These are phyloP conservation scores for Xylaria sp. DNA, from an alignment of 2,329 filamentous ascomycete genomes.

Conservation along the genomic window DNA sequence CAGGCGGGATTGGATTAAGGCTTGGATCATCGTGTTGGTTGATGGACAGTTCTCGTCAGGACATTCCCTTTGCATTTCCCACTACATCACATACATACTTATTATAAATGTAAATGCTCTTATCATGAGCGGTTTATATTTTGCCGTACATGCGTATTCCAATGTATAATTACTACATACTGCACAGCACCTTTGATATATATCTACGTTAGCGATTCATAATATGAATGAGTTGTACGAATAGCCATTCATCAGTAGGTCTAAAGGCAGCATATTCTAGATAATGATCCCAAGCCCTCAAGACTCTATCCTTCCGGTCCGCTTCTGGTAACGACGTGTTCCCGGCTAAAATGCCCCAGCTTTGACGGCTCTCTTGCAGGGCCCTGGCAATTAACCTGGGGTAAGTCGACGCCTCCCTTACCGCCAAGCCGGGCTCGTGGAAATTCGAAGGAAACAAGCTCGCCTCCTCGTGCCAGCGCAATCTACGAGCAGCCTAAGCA, in stretches of 20 bases:
- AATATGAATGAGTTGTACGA: too few species aligned
- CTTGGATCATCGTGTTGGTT: neutral
- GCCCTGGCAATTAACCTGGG: neutral
- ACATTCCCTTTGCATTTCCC: neutral
- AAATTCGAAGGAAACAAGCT: neutral
- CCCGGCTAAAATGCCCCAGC: slow-evolving; percentile 24
- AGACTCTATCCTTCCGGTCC: slow-evolving; percentile 22
- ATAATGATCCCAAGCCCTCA: too few species aligned
- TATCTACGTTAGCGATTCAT: neutral
- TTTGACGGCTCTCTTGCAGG: neutral
- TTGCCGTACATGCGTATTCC: neutral
- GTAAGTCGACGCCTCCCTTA: neutral
- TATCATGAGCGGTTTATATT: neutral
- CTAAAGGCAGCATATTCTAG: too few species aligned
- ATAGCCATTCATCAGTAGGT: too few species aligned
- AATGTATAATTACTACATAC: neutral
- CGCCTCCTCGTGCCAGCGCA: neutral
- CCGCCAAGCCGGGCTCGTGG: slow-evolving; percentile 19
- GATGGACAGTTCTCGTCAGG: neutral
- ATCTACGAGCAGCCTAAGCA: neutral
- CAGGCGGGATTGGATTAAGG: neutral
- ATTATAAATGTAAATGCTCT: slow-evolving; percentile 7
- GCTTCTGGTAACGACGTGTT: slow-evolving; percentile 19
- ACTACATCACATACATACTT: neutral
- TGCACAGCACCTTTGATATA: too few species aligned